phyloP scores from a whole-genome alignment of 495 filamentous ascomycete genomes.

The Neurospora sp. region DNA sequence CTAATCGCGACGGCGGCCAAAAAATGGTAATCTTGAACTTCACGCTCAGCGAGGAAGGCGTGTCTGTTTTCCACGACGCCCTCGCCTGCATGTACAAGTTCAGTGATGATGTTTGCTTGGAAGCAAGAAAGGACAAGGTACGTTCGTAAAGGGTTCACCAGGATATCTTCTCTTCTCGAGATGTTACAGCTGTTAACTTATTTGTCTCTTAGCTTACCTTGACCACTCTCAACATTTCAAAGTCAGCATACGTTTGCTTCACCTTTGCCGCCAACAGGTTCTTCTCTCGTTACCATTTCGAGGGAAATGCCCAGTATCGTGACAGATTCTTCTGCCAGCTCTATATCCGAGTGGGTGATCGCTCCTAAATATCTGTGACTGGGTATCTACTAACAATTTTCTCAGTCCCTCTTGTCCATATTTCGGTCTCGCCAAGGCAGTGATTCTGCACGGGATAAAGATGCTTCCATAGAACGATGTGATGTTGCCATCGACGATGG shows the following conservation, averaged over 20 bases:
- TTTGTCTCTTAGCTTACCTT: constrained; percentile 52
- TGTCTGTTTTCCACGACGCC: constrained; percentile 67
- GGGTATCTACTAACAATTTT: constrained; percentile 4
- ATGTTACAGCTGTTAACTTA: not conserved
- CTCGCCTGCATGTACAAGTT: constrained; percentile 87
- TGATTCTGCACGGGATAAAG: constrained; percentile 32
- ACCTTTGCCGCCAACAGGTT: constrained; percentile 62
- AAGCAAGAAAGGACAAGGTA: constrained; percentile 68
- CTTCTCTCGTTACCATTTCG: constrained; percentile 68
- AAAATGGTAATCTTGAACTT: constrained; percentile 51
- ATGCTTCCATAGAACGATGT: constrained; percentile 74
- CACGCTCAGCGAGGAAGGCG: constrained; percentile 63
- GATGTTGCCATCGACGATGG: constrained; percentile 75
- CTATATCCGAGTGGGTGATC: constrained; percentile 29
- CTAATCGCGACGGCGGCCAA: not conserved
- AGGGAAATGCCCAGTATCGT: constrained; percentile 31
- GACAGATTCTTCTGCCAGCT: constrained; percentile 42
- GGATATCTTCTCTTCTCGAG: not conserved
- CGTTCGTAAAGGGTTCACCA: constrained; percentile 3
- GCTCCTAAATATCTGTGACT: not conserved
- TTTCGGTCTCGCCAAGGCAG: constrained; percentile 31
- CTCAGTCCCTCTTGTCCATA: constrained; percentile 33
- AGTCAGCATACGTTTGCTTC: constrained; percentile 84
- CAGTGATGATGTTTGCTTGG: constrained; percentile 78
- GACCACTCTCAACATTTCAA: constrained; percentile 81